Percentiles rank a stretch among this genome's conserved stretches.
These are phyloP conservation scores for Chimonanthus praecox DNA, from an alignment of 164 flowering plant genomes.

Conservation along the genomic window DNA sequence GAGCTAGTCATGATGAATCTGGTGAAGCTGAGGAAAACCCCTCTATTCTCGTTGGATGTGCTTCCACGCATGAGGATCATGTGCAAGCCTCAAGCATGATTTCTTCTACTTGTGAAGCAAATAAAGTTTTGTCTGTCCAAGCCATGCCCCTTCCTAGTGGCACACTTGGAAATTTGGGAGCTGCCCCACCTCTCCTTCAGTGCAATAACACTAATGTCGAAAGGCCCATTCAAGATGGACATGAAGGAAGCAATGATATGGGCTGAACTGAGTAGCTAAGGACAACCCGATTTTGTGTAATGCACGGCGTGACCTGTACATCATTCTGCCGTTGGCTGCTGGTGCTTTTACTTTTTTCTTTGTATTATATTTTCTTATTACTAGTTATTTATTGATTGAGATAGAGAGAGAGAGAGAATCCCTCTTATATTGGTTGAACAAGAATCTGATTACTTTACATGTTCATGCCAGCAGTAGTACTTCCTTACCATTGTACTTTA, in stretches of 20 bases:
- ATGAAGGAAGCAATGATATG: constrained; percentile 16
- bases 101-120: constrained; percentile 20
- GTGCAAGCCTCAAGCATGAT: constrained; percentile 7
- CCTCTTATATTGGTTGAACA: no score
- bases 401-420: no score
- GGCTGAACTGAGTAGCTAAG: not conserved
- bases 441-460: no score
- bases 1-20: constrained; percentile 25
- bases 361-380: no score
- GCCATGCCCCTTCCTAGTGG: not conserved
- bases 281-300: no score
- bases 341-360: no score
- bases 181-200: constrained; percentile 37
- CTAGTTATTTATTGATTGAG: no score
- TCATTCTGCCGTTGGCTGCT: no score
- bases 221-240: constrained; percentile 11
- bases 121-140: constrained; percentile 16
- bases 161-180: not conserved
- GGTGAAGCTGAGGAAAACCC: constrained; percentile 32
- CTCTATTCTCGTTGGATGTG: constrained; percentile 12
- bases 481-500: no score
- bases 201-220: constrained; percentile 27
- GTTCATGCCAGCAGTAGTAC: no score
- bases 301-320: not conserved
- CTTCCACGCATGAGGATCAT: constrained; percentile 21